phyloP scores from a whole-genome alignment of 139 green algal genomes.

The Chlamydomonas incerta region DNA sequence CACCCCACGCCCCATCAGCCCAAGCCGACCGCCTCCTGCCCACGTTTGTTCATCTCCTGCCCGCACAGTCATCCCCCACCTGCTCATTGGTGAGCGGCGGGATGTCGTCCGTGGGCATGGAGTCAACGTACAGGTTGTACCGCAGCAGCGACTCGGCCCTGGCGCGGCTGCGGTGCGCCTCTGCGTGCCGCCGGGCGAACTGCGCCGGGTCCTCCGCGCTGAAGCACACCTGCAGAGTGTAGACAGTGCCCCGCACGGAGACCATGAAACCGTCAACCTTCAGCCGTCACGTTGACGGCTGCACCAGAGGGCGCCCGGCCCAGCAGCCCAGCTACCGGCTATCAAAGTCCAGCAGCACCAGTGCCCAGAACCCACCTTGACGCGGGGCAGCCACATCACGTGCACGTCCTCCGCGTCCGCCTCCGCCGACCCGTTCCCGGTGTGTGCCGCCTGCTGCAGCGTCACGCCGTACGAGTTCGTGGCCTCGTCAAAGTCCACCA shows the following conservation, averaged over 20 bases:
- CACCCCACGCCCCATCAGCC: too few relatives aligned
- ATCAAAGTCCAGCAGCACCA: too few relatives aligned
- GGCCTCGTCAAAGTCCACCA: conserved; percentile 57
- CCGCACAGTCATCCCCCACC: conserved; percentile 11
- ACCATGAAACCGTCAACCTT: too few relatives aligned
- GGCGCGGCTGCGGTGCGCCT: conserved; percentile 54
- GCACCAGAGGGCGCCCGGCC: too few relatives aligned
- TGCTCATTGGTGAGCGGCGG: conserved; percentile 77
- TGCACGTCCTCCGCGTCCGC: background rate
- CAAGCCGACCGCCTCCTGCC: too few relatives aligned
- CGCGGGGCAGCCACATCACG: conserved; percentile 63
- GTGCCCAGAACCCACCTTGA: conserved; percentile 1
- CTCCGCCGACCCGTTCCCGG: background rate
- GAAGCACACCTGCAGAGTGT: conserved; percentile 85
- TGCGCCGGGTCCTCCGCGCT: conserved; percentile 77
- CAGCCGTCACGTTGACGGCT: too few relatives aligned
- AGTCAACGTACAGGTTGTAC: conserved; percentile 83
- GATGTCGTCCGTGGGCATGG: conserved; percentile 88
- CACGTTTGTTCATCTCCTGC: background rate
- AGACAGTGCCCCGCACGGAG: too few relatives aligned
- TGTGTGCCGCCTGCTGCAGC: conserved; percentile 6
- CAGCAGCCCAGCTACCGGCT: too few relatives aligned
- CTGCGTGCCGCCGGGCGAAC: conserved; percentile 69
- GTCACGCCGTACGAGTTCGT: conserved; percentile 56
- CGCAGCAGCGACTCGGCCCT: conserved; percentile 67